Percentiles rank a stretch among this genome's conserved stretches.
Conservation (phyloP, 176 grass and related monocot species). For the Alloteropsis semialata region DNA sequence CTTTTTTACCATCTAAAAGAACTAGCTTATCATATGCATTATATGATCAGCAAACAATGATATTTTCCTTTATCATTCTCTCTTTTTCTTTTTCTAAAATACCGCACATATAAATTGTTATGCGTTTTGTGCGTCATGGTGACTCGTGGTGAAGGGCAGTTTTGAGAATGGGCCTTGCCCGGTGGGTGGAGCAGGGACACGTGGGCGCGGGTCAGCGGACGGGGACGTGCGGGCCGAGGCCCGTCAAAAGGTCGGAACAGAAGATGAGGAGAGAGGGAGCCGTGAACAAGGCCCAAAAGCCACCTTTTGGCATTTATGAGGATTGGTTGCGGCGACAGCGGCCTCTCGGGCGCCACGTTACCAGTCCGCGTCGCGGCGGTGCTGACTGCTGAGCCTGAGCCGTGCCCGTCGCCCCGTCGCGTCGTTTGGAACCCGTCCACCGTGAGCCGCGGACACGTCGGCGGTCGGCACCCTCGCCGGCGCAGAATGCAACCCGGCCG, state of each 20-base stretch:
- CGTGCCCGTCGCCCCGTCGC: neutral
- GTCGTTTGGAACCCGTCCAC: neutral
- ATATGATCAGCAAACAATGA: neutral
- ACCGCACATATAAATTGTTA: neutral
- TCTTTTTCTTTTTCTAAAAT: no score
- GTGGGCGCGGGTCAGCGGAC: neutral
- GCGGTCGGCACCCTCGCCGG: neutral
- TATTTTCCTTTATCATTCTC: neutral
- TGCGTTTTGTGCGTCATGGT: neutral
- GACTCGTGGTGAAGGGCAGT: neutral
- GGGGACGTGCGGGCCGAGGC: neutral
- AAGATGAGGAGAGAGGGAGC: neutral
- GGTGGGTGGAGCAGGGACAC: constrained; percentile 16
- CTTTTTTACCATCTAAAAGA: neutral
- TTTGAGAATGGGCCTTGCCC: neutral
- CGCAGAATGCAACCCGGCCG: neutral
- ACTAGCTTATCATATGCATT: neutral
- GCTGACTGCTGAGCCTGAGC: neutral
- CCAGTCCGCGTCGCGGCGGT: neutral
- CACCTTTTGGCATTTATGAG: constrained; percentile 46
- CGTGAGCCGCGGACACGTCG: constrained; percentile 13
- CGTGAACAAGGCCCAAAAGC: constrained; percentile 29
- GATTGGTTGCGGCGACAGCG: constrained; percentile 34
- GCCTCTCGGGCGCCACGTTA: constrained; percentile 15
- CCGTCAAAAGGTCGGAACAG: neutral